These are phyloP conservation scores for Aspergillus cavernicola DNA, from an alignment of 495 filamentous ascomycete genomes.

Conservation along the genomic window DNA sequence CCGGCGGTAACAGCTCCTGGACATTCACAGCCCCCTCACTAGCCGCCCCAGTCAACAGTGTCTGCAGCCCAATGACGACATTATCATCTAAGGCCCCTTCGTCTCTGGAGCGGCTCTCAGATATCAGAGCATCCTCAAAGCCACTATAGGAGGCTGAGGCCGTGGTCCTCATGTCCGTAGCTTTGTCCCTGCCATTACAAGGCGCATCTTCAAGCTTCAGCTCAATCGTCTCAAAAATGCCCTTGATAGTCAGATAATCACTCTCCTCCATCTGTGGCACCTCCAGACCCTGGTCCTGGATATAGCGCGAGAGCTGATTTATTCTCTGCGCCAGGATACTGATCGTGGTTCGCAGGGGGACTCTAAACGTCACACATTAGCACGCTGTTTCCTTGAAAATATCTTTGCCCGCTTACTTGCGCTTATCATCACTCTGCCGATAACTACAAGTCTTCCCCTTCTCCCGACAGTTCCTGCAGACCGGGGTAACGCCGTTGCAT, in stretches of 20 bases:
- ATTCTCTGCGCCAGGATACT: conserved; percentile 20
- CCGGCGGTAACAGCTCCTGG: background rate
- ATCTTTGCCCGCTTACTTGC: conserved; percentile 20
- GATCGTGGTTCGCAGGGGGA: conserved; percentile 18
- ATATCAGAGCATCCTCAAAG: background rate
- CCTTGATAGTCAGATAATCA: conserved; percentile 12
- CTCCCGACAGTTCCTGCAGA: conserved; percentile 20
- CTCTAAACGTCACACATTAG: background rate
- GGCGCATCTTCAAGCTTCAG: background rate
- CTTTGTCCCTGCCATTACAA: no score
- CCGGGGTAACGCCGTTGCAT: conserved; percentile 24
- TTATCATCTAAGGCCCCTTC: no score
- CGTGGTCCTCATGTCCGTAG: no score
- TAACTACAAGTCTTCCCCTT: conserved; percentile 23
- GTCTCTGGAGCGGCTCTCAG: background rate
- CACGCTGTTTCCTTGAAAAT: background rate
- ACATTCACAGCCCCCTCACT: background rate
- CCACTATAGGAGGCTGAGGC: background rate
- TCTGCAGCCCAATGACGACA: background rate
- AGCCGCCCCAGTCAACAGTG: background rate
- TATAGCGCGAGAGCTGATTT: conserved; percentile 18
- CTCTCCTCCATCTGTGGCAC: conserved; percentile 15
- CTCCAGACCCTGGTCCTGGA: conserved; percentile 18
- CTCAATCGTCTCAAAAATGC: conserved; percentile 12
- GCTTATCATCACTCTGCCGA: conserved; percentile 19